A percentile compares a stretch with the other conserved stretches of the same genome.
phyloP scores from a whole-genome alignment of 371 early-diverging fungal species.

The Mucor mucedo region DNA sequence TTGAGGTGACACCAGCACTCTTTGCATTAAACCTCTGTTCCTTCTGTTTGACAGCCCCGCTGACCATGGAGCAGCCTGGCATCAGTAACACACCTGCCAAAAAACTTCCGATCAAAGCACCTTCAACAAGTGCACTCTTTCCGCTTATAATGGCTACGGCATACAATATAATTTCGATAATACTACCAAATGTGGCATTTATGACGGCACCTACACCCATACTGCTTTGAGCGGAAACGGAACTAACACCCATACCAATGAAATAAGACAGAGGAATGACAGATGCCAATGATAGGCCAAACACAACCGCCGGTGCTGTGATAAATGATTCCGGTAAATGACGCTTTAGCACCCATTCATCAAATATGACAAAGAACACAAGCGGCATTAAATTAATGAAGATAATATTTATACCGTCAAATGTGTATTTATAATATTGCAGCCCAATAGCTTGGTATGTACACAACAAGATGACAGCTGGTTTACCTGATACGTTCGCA shows the following conservation, averaged over 20 bases:
- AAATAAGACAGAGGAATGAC: constrained; percentile 94
- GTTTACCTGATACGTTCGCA: constrained; percentile 21
- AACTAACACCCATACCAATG: constrained; percentile 96
- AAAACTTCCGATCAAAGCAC: constrained; percentile 91
- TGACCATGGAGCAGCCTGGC: constrained; percentile 95
- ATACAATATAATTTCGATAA: constrained; percentile 95
- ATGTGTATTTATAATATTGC: constrained; percentile 92
- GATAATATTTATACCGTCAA: constrained; percentile 95
- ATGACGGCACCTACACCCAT: constrained; percentile 93
- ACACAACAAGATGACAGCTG: constrained; percentile 71
- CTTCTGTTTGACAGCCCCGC: constrained; percentile 88
- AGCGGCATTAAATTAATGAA: constrained; percentile 91
- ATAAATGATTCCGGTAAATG: constrained; percentile 56
- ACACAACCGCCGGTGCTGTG: constrained; percentile 72
- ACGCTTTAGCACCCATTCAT: constrained; percentile 74
- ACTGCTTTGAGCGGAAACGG: constrained; percentile 93
- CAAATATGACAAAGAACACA: constrained; percentile 81
- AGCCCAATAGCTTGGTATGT: constrained; percentile 80
- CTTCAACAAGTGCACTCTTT: constrained; percentile 89
- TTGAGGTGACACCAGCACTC: constrained; percentile 92
- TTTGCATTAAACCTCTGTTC: constrained; percentile 95
- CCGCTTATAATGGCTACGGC: constrained; percentile 87
- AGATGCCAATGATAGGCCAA: constrained; percentile 79
- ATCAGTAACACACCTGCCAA: constrained; percentile 87
- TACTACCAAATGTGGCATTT: constrained; percentile 97